Conservation (phyloP, 2,329 filamentous ascomycete species). For the Leptographium galeiforme region DNA sequence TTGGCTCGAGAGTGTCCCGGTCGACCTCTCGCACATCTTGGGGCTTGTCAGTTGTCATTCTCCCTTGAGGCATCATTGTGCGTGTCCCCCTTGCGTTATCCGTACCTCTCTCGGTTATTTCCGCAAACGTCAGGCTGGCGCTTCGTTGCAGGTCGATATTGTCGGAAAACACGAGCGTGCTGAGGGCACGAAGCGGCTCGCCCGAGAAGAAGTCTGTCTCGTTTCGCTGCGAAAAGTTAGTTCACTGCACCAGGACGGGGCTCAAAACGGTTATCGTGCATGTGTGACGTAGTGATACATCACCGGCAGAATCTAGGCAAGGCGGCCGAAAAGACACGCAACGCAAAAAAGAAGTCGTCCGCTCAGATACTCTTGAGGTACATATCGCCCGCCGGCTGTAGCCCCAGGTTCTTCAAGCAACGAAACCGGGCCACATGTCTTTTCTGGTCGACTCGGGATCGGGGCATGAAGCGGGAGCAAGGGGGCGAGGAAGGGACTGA, state of each 20-base stretch:
- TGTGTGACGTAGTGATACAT: neutral
- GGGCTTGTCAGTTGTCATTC: neutral
- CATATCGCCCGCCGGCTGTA: too few relatives aligned
- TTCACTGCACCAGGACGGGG: neutral
- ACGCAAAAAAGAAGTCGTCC: too few relatives aligned
- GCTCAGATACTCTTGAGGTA: too few relatives aligned
- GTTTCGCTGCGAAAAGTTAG: slow-evolving; percentile 48
- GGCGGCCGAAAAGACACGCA: too few relatives aligned
- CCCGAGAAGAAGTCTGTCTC: slow-evolving; percentile 98
- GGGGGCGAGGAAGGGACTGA: slow-evolving; percentile 28
- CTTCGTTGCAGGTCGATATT: slow-evolving; percentile 97
- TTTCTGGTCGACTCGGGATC: too few relatives aligned
- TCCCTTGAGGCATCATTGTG: neutral
- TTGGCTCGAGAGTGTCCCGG: slow-evolving; percentile 86
- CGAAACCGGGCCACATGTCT: too few relatives aligned
- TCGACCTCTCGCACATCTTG: slow-evolving; percentile 94
- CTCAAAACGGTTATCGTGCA: neutral
- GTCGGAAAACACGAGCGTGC: slow-evolving; percentile 93
- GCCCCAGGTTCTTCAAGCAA: too few relatives aligned
- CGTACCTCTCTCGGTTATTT: slow-evolving; percentile 94
- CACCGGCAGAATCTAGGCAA: too few relatives aligned
- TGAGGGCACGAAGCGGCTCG: slow-evolving; percentile 83
- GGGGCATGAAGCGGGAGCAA: neutral
- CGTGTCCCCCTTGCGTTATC: slow-evolving; percentile 3
- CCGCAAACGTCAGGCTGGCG: slow-evolving; percentile 94